Percentiles rank a stretch among this genome's conserved stretches.
Conservation (phyloP, 1,139 yeast genomes). For the Geotrichum phurueaensis region DNA sequence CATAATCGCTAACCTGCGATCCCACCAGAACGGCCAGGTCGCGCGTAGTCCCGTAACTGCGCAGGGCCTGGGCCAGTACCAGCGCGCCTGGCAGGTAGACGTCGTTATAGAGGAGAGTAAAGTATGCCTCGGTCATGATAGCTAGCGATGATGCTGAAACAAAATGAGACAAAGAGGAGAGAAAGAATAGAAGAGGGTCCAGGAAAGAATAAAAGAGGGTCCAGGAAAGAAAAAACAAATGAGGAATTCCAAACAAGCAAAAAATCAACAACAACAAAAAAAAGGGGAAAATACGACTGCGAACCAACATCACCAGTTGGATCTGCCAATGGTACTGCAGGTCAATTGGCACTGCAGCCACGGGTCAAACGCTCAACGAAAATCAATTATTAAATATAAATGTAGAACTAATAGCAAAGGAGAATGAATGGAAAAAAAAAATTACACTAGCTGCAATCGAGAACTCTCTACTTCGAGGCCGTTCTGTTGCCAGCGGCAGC, state of each 20-base stretch:
- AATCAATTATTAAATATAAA: not conserved
- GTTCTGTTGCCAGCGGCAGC: not conserved
- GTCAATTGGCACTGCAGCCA: not conserved
- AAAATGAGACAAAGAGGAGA: not conserved
- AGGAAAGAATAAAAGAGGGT: not conserved
- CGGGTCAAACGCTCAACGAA: not conserved
- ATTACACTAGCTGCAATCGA: not conserved
- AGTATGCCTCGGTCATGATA: conserved; percentile 44
- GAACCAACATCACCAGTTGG: not conserved
- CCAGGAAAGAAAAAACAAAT: not conserved
- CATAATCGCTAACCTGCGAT: conserved; percentile 24
- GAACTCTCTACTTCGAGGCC: not conserved
- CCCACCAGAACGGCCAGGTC: conserved; percentile 35
- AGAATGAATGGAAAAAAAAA: not conserved
- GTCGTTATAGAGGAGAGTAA: conserved; percentile 59
- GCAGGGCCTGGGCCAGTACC: conserved; percentile 48
- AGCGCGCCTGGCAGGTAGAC: conserved; percentile 73
- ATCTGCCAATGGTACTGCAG: not conserved
- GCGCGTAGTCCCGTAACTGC: conserved; percentile 22
- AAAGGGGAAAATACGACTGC: not conserved
- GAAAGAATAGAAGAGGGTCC: not conserved
- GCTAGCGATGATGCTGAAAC: not conserved
- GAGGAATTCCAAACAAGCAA: not conserved
- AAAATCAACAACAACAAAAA: not conserved
- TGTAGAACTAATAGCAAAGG: not conserved